phyloP scores from a whole-genome alignment of 2,329 filamentous ascomycete species.

The Xylaria sp. region DNA sequence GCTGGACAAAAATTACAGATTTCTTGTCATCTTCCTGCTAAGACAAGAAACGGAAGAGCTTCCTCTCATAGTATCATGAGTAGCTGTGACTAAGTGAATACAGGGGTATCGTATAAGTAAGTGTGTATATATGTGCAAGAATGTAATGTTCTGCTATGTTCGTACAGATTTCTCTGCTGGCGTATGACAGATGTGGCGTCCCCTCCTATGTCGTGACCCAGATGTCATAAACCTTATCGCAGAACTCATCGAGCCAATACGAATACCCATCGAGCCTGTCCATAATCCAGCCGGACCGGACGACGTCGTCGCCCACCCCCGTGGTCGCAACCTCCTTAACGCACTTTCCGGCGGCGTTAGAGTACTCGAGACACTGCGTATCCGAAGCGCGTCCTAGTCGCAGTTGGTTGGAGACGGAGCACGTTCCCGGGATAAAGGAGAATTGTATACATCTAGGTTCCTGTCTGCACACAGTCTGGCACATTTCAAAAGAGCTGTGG shows the following conservation, averaged over 20 bases:
- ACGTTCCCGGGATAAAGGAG: slow-evolving; percentile 38
- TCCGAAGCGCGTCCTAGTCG: slow-evolving; percentile 37
- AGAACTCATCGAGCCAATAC: slow-evolving; percentile 33
- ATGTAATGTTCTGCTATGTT: slow-evolving; percentile 16
- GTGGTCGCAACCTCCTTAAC: slow-evolving; percentile 36
- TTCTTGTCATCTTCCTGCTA: not conserved
- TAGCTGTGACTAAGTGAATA: not conserved
- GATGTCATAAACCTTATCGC: slow-evolving; percentile 24
- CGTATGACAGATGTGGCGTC: not conserved
- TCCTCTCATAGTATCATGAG: not conserved
- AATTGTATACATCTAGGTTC: slow-evolving; percentile 41
- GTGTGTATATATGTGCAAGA: slow-evolving; percentile 13
- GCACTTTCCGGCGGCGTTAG: slow-evolving; percentile 39
- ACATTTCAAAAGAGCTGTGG: slow-evolving; percentile 38
- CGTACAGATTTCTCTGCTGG: slow-evolving; percentile 17
- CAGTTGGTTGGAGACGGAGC: slow-evolving; percentile 38
- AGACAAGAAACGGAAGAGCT: not conserved
- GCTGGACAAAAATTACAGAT: not conserved
- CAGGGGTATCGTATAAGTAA: slow-evolving; percentile 26
- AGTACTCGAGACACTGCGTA: slow-evolving; percentile 39
- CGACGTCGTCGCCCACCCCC: slow-evolving; percentile 30
- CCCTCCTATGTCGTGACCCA: slow-evolving; percentile 32
- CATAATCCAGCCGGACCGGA: slow-evolving; percentile 41
- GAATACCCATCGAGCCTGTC: slow-evolving; percentile 34
- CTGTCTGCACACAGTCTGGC: slow-evolving; percentile 35